Conservation (phyloP, 495 filamentous ascomycete genomes). For the Neurospora pannonica region DNA sequence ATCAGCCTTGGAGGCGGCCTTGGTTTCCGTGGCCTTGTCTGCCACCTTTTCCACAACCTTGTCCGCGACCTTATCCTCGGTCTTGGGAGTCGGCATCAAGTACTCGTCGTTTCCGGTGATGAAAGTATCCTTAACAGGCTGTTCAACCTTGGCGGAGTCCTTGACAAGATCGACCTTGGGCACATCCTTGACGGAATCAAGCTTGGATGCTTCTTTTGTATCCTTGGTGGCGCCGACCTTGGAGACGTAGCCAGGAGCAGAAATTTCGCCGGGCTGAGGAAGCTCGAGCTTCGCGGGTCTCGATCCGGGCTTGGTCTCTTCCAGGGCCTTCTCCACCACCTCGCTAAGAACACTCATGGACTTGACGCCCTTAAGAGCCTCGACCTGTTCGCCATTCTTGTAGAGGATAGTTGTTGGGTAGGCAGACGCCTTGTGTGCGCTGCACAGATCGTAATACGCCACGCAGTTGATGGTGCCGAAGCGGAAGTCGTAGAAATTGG, state of each 20-base stretch:
- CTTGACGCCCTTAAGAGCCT: conserved; percentile 51
- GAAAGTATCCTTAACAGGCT: neutral
- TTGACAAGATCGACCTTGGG: conserved; percentile 1
- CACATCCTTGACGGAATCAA: conserved; percentile 2
- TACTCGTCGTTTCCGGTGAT: neutral
- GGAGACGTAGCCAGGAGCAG: conserved; percentile 2
- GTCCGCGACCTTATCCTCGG: neutral
- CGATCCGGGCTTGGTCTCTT: conserved; percentile 69
- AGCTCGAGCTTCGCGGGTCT: conserved; percentile 45
- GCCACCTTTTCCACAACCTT: conserved; percentile 28
- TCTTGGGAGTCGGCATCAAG: neutral
- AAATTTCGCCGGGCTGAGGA: conserved; percentile 28
- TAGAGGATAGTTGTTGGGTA: conserved; percentile 75
- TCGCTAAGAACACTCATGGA: conserved; percentile 50
- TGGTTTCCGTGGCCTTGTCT: conserved; percentile 13
- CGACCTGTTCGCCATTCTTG: conserved; percentile 65
- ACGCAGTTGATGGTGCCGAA: conserved; percentile 81
- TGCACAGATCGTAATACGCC: conserved; percentile 66
- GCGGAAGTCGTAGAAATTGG: conserved; percentile 79
- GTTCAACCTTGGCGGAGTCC: conserved; percentile 7
- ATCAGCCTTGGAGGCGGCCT: conserved; percentile 5
- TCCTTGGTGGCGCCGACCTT: neutral
- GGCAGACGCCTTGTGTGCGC: conserved; percentile 48
- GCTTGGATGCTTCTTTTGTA: neutral
- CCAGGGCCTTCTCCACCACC: conserved; percentile 69